Conservation (phyloP, 345 rosid genomes). For the Theobroma cacao region DNA sequence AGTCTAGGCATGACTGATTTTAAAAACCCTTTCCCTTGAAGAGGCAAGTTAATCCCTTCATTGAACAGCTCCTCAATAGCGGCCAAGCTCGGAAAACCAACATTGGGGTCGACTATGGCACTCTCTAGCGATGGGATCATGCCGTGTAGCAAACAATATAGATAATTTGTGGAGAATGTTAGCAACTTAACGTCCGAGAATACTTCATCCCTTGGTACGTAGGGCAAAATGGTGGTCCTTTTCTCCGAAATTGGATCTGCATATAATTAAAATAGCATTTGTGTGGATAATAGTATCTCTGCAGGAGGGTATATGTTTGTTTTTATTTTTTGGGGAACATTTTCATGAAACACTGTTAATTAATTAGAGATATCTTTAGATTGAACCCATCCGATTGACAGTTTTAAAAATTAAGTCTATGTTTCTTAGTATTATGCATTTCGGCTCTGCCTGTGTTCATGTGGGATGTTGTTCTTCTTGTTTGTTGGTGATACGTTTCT, state of each 20-base stretch:
- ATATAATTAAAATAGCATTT: not conserved
- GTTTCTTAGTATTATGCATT: too few species aligned
- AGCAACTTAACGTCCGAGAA: conserved; percentile 50
- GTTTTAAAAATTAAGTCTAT: too few species aligned
- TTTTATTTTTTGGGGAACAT: too few species aligned
- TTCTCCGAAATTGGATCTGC: conserved; percentile 52
- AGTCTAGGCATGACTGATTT: conserved; percentile 52
- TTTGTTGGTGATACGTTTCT: too few species aligned
- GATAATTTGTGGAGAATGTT: conserved; percentile 53
- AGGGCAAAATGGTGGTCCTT: conserved; percentile 28
- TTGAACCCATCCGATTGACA: too few species aligned
- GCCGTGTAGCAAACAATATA: conserved; percentile 54
- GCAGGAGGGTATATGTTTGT: too few species aligned
- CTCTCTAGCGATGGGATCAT: conserved; percentile 48
- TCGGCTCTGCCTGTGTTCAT: too few species aligned
- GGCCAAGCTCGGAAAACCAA: conserved; percentile 52
- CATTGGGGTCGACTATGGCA: conserved; percentile 29
- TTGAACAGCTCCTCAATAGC: conserved; percentile 59
- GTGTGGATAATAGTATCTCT: too few species aligned
- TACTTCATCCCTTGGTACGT: conserved; percentile 81
- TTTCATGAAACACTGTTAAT: too few species aligned
- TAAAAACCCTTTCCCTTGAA: conserved; percentile 36
- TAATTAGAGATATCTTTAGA: too few species aligned
- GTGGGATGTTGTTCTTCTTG: too few species aligned
- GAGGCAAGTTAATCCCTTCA: conserved; percentile 42